Percentiles rank a stretch among this genome's conserved stretches.
Conservation (phyloP, 768 basidiomycete genomes). For the Tulasnella calospora region DNA sequence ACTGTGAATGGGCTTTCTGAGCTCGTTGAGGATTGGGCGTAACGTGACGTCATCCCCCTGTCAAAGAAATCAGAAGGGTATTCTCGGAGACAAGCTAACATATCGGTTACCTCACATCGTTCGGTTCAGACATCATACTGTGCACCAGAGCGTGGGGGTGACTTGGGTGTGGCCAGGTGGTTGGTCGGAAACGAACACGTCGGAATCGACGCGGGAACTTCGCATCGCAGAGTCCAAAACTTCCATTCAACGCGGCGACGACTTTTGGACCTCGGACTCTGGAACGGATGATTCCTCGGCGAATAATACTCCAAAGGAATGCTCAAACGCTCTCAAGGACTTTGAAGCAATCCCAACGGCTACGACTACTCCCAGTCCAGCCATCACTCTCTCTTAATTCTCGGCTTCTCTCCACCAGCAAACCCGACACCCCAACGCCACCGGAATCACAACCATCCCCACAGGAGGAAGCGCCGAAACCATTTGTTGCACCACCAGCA, state of each 20-base stretch:
- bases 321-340: neutral
- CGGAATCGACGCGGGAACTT: neutral
- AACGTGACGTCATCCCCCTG: neutral
- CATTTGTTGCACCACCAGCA: constrained; percentile 19
- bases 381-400: neutral
- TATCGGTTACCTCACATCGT: neutral
- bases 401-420: neutral
- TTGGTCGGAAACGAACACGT: neutral
- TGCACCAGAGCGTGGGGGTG: neutral
- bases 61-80: neutral
- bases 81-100: neutral
- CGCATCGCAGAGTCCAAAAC: neutral
- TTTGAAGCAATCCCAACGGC: neutral
- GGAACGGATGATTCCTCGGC: neutral
- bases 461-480: constrained; percentile 9
- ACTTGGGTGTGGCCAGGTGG: neutral
- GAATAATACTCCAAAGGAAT: neutral
- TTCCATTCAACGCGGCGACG: neutral
- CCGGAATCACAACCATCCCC: neutral
- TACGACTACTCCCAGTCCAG: neutral
- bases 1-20: neutral
- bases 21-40: neutral
- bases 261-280: neutral
- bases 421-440: neutral
- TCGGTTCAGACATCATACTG: neutral